Conservation (phyloP, 2,329 filamentous ascomycete species). For the Colletotrichum filicis region DNA sequence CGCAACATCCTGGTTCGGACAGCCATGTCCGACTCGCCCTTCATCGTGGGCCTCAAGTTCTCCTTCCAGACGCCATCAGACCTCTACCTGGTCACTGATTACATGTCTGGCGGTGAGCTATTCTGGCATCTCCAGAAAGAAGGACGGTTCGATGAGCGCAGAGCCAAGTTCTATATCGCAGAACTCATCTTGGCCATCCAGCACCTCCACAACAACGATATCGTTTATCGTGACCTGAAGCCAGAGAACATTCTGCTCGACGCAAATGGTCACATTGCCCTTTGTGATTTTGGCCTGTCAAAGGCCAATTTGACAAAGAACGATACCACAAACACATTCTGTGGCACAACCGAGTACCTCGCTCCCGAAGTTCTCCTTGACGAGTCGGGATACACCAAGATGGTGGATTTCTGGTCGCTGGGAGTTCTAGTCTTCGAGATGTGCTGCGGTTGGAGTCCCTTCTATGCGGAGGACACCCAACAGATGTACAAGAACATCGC, state of each 20-base stretch:
- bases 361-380: slow-evolving; percentile 95
- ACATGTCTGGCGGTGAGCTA: slow-evolving; percentile 98
- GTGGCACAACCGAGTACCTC: slow-evolving; percentile 96
- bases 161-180: slow-evolving; percentile 98
- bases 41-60: slow-evolving; percentile 98
- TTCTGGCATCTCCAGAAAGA: slow-evolving; percentile 99
- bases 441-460: slow-evolving; percentile 99
- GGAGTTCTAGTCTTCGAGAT: slow-evolving; percentile 99
- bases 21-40: slow-evolving; percentile 93
- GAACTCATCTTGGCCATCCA: slow-evolving; percentile 95
- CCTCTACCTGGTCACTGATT: slow-evolving; percentile 97
- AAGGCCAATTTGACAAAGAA: slow-evolving; percentile 98
- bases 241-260: slow-evolving; percentile 97
- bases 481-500: slow-evolving; percentile 99
- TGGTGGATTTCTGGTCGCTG: slow-evolving; percentile 99
- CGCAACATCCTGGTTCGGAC: slow-evolving; percentile 97
- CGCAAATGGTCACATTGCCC: slow-evolving; percentile 95
- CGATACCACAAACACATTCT: slow-evolving; percentile 98
- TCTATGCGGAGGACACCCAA: slow-evolving; percentile 98
- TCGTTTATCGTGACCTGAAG: slow-evolving; percentile 97
- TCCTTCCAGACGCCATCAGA: slow-evolving; percentile 98
- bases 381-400: slow-evolving; percentile 98
- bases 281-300: slow-evolving; percentile 97
- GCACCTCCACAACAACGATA: slow-evolving; percentile 95
- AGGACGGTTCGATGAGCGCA: slow-evolving; percentile 91